Percentiles rank a stretch among this genome's conserved stretches.
These are phyloP conservation scores for Emmonsia crescens DNA, from an alignment of 2,329 filamentous ascomycete genomes.

Conservation along the genomic window DNA sequence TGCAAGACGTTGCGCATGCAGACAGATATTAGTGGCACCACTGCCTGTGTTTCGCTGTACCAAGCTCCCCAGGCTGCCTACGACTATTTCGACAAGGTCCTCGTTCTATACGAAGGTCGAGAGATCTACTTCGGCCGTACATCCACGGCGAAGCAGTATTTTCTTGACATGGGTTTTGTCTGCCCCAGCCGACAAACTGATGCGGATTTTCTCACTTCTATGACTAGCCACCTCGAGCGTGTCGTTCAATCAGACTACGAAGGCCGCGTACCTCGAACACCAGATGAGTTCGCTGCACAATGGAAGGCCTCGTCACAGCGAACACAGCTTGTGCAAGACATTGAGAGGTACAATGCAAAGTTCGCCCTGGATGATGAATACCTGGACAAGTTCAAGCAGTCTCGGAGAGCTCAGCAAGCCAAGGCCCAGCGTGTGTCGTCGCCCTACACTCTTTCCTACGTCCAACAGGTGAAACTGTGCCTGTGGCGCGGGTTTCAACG, in stretches of 20 bases:
- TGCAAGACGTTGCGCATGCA: conserved; percentile 61
- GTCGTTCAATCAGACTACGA: conserved; percentile 53
- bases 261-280: conserved; percentile 48
- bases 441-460: conserved; percentile 70
- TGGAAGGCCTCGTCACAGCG: conserved; percentile 47
- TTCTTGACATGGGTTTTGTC: conserved; percentile 64
- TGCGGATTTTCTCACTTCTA: conserved; percentile 70
- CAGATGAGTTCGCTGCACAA: conserved; percentile 55
- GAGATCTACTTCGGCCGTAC: conserved; percentile 66
- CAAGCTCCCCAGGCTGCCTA: conserved; percentile 77
- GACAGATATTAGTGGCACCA: conserved; percentile 72
- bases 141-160: conserved; percentile 58
- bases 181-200: conserved; percentile 67
- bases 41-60: conserved; percentile 76
- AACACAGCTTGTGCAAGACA: conserved; percentile 30
- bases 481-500: conserved; percentile 69
- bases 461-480: conserved; percentile 66
- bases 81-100: conserved; percentile 67
- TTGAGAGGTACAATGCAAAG: conserved; percentile 32
- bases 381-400: conserved; percentile 9
- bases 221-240: conserved; percentile 69
- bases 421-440: conserved; percentile 51
- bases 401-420: conserved; percentile 33
- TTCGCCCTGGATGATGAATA: conserved; percentile 25
- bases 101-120: conserved; percentile 65